Evolutionary conservation across 1,139 yeast species (phyloP).

Genomic region (Meyerozyma guilliermondii): DNA sequence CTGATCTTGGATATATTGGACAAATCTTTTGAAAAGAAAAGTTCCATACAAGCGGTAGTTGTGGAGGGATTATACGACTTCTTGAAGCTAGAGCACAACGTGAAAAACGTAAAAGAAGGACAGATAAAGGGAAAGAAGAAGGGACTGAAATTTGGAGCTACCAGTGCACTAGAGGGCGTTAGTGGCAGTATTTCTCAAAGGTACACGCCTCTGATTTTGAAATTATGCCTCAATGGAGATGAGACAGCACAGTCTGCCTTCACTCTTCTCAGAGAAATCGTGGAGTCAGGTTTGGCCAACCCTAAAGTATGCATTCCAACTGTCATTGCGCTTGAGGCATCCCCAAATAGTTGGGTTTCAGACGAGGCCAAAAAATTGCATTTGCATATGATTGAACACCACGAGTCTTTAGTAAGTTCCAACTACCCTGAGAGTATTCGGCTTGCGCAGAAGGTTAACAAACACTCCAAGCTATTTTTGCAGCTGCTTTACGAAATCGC

Average conservation of each 20-base stretch:
- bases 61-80: neutral
- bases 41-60: slow-evolving; percentile 13
- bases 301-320: slow-evolving; percentile 69
- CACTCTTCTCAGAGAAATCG: slow-evolving; percentile 48
- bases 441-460: slow-evolving; percentile 41
- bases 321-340: slow-evolving; percentile 63
- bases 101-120: slow-evolving; percentile 44
- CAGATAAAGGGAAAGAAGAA: slow-evolving; percentile 32
- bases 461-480: slow-evolving; percentile 20
- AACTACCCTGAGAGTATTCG: slow-evolving; percentile 63
- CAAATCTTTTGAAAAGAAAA: slow-evolving; percentile 30
- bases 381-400: slow-evolving; percentile 51
- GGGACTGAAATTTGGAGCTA: slow-evolving; percentile 9
- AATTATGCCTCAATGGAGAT: slow-evolving; percentile 44
- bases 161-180: slow-evolving; percentile 55
- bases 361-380: slow-evolving; percentile 50
- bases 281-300: slow-evolving; percentile 65
- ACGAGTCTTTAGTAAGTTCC: slow-evolving; percentile 66
- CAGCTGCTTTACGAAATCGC: slow-evolving; percentile 39
- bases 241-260: slow-evolving; percentile 47
- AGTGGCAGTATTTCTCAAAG: slow-evolving; percentile 70
- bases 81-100: slow-evolving; percentile 22
- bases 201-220: slow-evolving; percentile 45
- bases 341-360: slow-evolving; percentile 39
- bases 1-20: slow-evolving; percentile 53